Evolutionary conservation across 805 yeast species (phyloP), one percentile per base, ranked within the genome.

Genomic region (Lipomyces chichibuensis): DNA sequence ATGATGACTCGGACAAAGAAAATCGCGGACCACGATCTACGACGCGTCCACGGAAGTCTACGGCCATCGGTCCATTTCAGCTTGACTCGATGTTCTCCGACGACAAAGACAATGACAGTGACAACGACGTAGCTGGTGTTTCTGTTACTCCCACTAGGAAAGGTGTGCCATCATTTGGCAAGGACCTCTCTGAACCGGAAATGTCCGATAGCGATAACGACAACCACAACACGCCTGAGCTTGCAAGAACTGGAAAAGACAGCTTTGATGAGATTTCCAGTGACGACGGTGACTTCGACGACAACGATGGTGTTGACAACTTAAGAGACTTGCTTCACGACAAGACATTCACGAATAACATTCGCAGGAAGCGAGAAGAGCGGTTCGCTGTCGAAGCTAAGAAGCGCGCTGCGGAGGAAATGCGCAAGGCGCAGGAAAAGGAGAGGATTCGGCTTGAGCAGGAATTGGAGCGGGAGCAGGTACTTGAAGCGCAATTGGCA

Each of bases 141-240:
- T 7, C 32, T 11, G 60, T 25, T n/a, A 17, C 32, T 9, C 56
- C 33, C 11, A 8, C 56, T 27, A 20, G n/a, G 17, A 27, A 49
- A 7, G 39, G 17, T 5, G 33, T 4, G 14, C 39, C 23, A 63
- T 39, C 49, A 6, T 9, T 13, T 32, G 56, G 25, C 9, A 54
- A 57, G 33, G 52, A 62, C 33, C 29, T 29, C 9, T 46, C 25
- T 25, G 60, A 43, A 52, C 17, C 58, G 32, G 60, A 54, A 13
- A 46, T 52, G 39, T 62, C 63, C 29, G 66, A 63, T 39, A 54
- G 63, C 57, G 63, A 63, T 27, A 59, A 59, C 51, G 63, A 63
- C 52, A 53, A 63, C 29, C 13, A 27, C 51, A 55, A 52, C 29
- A 52, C 37, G 2, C 53, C 46, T 11, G 51, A 46, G n/a, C 46